phyloP scores from a whole-genome alignment of 2,329 filamentous ascomycete species.

The Diaporthe vexans region DNA sequence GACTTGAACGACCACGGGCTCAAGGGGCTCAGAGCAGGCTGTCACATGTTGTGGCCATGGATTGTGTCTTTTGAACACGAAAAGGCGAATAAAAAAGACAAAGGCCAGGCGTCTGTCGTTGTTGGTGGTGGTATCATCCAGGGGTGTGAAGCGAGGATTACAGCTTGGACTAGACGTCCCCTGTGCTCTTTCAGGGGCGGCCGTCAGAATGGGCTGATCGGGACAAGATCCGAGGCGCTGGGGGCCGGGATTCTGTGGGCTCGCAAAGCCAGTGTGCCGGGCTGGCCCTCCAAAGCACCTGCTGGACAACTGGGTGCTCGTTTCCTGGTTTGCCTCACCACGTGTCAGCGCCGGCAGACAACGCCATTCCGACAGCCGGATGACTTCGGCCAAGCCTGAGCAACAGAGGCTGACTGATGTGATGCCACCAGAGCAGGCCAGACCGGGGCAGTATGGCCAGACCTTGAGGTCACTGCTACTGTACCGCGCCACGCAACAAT shows the following conservation, averaged over 20 bases:
- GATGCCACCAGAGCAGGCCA: slow-evolving; percentile 7
- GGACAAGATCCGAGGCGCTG: slow-evolving; percentile 37
- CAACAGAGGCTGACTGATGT: slow-evolving; percentile 16
- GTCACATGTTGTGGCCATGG: not conserved
- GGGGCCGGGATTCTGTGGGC: slow-evolving; percentile 36
- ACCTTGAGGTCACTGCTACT: slow-evolving; percentile 21
- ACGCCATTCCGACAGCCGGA: slow-evolving; percentile 21
- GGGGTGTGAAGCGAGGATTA: slow-evolving; percentile 15
- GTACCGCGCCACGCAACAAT: slow-evolving; percentile 16
- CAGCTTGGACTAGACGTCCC: slow-evolving; percentile 2
- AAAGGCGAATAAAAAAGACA: too few species aligned
- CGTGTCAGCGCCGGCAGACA: slow-evolving; percentile 24
- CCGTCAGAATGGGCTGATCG: slow-evolving; percentile 39
- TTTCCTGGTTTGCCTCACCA: slow-evolving; percentile 25
- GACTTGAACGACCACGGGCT: not conserved
- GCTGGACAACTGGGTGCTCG: not conserved
- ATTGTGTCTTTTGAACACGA: not conserved
- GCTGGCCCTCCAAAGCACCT: slow-evolving; percentile 16
- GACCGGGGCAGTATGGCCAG: slow-evolving; percentile 4
- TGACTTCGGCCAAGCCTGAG: slow-evolving; percentile 10
- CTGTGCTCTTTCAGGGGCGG: not conserved
- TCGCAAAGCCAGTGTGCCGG: slow-evolving; percentile 8
- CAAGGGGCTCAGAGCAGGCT: too few species aligned
- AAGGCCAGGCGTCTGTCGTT: not conserved
- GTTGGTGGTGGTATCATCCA: not conserved